A percentile compares a stretch with the other conserved stretches of the same genome.
Conservation (phyloP, 2,329 filamentous ascomycete species). For the Epichloe sylvatica region DNA sequence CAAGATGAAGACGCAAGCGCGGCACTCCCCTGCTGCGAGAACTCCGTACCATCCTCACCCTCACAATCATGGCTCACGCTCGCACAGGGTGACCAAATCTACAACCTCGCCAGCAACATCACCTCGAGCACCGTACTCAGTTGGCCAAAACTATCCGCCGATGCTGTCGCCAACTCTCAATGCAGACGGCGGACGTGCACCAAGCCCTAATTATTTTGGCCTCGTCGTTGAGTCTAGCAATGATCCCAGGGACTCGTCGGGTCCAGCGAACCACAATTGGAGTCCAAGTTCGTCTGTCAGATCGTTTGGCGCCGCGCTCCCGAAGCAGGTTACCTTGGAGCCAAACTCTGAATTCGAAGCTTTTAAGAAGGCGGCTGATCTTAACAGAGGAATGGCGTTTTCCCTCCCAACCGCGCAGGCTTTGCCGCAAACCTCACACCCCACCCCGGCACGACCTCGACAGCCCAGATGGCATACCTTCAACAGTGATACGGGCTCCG, state of each 20-base stretch:
- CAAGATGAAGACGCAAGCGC: conserved; percentile 33
- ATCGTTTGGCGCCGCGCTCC: conserved; percentile 54
- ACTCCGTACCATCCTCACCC: conserved; percentile 23
- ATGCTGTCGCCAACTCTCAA: conserved; percentile 30
- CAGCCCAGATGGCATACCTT: conserved; percentile 35
- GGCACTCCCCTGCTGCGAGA: conserved; percentile 21
- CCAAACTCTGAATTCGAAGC: conserved; percentile 72
- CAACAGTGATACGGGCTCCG: conserved; percentile 28
- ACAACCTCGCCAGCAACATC: conserved; percentile 40
- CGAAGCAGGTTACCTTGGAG: conserved; percentile 56
- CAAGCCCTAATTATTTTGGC: conserved; percentile 81
- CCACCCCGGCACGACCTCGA: conserved; percentile 25
- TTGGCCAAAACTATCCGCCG: conserved; percentile 40
- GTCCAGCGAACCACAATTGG: conserved; percentile 58
- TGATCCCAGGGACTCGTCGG: conserved; percentile 49
- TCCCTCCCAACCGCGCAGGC: conserved; percentile 36
- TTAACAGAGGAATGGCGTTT: conserved; percentile 34
- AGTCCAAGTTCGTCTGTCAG: conserved; percentile 56
- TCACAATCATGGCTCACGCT: conserved; percentile 29
- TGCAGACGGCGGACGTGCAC: conserved; percentile 26
- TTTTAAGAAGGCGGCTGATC: conserved; percentile 60
- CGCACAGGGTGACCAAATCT: conserved; percentile 25
- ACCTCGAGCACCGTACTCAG: conserved; percentile 37
- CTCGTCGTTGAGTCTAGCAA: conserved; percentile 49
- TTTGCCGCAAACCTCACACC: conserved; percentile 19